Base-by-base conservation (phyloP, 257 asterid genomes). In the Nicotiana attenuata region DNA sequence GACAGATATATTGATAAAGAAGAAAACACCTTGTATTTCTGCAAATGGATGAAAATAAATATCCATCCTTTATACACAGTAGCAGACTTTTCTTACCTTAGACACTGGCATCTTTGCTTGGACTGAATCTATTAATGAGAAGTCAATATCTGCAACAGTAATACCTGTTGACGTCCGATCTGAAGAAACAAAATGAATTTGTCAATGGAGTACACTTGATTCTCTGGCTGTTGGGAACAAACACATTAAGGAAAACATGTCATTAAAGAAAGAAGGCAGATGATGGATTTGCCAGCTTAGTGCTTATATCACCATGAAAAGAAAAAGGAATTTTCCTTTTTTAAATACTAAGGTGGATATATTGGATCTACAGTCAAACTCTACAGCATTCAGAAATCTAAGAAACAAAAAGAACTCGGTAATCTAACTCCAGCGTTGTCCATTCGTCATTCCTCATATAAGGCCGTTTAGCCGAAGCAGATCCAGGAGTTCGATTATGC, bases 81-180 rank as follows among this genome's bases (percentile, higher is more conserved):
- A 47, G 60, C 47, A 67, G 19, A 9, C 60, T 71, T 60, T 57
- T 16, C 67, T 81, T 66, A 88, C 93, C 90, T 85, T 89, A 63
- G 85, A 83, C 55, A 94, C 86, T 8, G 98, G 97, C 99, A 94
- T 96, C 90, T 90, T 96, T 76, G 93, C 84, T 85, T 97, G 87
- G 84, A 92, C 92, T 26, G 96, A 88, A 60, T 90, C 92, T 38
- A 96, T 90, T 61, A 83, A 33, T 17, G 92, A 81, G 66, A 92
- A 90, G 69, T 94, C 99, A 67, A 96, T 91, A 87, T 96, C 99
- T n/a, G 97, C 97, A 67, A 92, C 91, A 83, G 92, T 89, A 82
- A 96, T 88, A 68, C 99, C 98, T 38, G 99, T 94, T 13, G 97
- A 87, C 7, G 82, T 71, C 31, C 94, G 92, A 89, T 96, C 97